phyloP scores from a whole-genome alignment of 768 basidiomycete species.

The Lanmaoa rubissima region DNA sequence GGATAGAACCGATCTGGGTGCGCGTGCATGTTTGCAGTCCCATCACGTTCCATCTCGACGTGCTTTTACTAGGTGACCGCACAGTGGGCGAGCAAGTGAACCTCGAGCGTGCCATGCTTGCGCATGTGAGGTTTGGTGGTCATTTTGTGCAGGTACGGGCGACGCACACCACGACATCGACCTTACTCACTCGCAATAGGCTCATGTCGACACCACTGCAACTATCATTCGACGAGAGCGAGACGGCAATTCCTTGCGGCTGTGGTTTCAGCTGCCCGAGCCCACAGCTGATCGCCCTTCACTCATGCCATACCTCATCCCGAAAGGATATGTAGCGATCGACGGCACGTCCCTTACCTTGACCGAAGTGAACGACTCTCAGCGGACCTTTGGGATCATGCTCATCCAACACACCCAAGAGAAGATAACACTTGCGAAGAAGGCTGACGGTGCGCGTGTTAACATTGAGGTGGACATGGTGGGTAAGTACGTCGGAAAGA shows the following conservation, averaged over 20 bases:
- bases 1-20: slow-evolving; percentile 86
- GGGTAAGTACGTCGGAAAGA: slow-evolving; percentile 88
- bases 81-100: slow-evolving; percentile 81
- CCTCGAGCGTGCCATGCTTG: slow-evolving; percentile 92
- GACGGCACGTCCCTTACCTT: slow-evolving; percentile 94
- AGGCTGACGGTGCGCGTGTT: slow-evolving; percentile 74
- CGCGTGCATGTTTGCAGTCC: slow-evolving; percentile 1
- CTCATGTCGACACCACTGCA: slow-evolving; percentile 91
- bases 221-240: slow-evolving; percentile 58
- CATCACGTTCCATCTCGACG: slow-evolving; percentile 3
- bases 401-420: slow-evolving; percentile 92
- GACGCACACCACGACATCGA: not conserved
- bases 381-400: slow-evolving; percentile 82
- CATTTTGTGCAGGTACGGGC: slow-evolving; percentile 89
- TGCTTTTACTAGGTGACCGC: slow-evolving; percentile 58
- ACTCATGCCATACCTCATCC: slow-evolving; percentile 79
- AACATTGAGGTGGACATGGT: slow-evolving; percentile 97
- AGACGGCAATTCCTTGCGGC: slow-evolving; percentile 88
- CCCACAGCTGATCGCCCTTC: slow-evolving; percentile 57
- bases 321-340: slow-evolving; percentile 92
- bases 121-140: slow-evolving; percentile 89
- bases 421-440: slow-evolving; percentile 78
- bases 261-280: slow-evolving; percentile 74
- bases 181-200: slow-evolving; percentile 44
- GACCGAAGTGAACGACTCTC: slow-evolving; percentile 67